Evolutionary conservation across 2,329 filamentous ascomycete genomes (phyloP).

Genomic region (Piedraia hortae): DNA sequence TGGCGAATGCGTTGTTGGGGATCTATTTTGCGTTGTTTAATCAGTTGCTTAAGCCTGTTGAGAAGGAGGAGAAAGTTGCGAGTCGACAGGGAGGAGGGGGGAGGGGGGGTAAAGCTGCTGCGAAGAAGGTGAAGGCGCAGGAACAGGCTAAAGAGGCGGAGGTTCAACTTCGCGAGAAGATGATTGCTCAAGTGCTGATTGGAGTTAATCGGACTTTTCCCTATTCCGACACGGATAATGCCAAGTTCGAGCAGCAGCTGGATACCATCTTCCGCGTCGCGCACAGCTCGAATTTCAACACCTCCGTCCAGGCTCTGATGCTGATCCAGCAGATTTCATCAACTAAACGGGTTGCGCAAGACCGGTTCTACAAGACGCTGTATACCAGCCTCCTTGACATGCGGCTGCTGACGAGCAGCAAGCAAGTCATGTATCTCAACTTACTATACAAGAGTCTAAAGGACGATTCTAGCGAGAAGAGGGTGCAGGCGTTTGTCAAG

Average conservation of each 20-base stretch:
- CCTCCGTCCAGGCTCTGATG: slow-evolving; percentile 80
- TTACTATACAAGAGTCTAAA: slow-evolving; percentile 70
- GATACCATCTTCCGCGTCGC: slow-evolving; percentile 89
- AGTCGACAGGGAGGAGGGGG: slow-evolving; percentile 24
- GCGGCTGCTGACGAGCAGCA: slow-evolving; percentile 65
- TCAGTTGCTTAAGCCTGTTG: slow-evolving; percentile 40
- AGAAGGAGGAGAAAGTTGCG: slow-evolving; percentile 6
- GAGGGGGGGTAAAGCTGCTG: slow-evolving; percentile 25
- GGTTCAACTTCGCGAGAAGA: slow-evolving; percentile 55
- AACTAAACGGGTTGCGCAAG: slow-evolving; percentile 52
- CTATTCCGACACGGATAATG: slow-evolving; percentile 58
- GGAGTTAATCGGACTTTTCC: slow-evolving; percentile 92
- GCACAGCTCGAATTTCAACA: slow-evolving; percentile 97
- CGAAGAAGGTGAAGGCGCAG: slow-evolving; percentile 17
- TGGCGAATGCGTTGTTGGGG: slow-evolving; percentile 55
- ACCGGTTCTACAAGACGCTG: slow-evolving; percentile 81
- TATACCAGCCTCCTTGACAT: slow-evolving; percentile 90
- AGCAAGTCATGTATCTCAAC: slow-evolving; percentile 87
- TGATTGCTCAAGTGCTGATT: slow-evolving; percentile 72
- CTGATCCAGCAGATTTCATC: slow-evolving; percentile 78
- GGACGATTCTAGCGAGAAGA: slow-evolving; percentile 63
- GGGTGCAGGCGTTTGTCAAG: slow-evolving; percentile 90
- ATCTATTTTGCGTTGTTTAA: slow-evolving; percentile 88
- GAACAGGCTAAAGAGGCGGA: slow-evolving; percentile 14
- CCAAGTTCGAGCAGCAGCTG: slow-evolving; percentile 60